Evolutionary conservation across 352 stramenopile genomes (phyloP).

Genomic region (Pythium chondricola): DNA sequence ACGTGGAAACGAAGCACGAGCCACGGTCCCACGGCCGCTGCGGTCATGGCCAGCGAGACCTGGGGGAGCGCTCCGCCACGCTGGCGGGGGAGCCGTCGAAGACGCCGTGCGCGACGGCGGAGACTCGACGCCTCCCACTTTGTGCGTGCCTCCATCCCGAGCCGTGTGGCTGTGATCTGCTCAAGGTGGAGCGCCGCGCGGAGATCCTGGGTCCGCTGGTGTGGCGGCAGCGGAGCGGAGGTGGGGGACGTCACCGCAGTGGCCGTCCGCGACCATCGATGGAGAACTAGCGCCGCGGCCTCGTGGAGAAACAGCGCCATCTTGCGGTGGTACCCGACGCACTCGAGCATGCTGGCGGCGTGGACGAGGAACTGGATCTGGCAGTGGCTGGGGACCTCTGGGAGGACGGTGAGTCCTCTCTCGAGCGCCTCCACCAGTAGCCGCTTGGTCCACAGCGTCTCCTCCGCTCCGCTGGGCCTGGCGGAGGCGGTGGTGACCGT

Average conservation of each 20-base stretch:
- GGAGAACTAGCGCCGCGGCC: constrained; percentile 22
- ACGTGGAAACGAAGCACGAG: constrained; percentile 71
- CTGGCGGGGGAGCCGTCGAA: constrained; percentile 15
- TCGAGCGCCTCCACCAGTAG: constrained; percentile 67
- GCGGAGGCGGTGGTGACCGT: constrained; percentile 23
- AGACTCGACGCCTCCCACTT: constrained; percentile 46
- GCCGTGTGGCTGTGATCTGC: constrained; percentile 31
- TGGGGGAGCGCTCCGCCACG: not conserved
- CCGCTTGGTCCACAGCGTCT: constrained; percentile 63
- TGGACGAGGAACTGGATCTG: constrained; percentile 67
- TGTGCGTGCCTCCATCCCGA: constrained; percentile 35
- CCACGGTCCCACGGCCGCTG: constrained; percentile 36
- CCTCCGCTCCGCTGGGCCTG: constrained; percentile 30
- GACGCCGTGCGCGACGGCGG: constrained; percentile 15
- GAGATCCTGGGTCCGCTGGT: constrained; percentile 39
- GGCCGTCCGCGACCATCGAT: constrained; percentile 2
- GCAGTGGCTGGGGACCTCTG: constrained; percentile 36
- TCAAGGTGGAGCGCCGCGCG: constrained; percentile 54
- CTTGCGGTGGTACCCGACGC: constrained; percentile 45
- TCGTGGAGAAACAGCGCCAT: constrained; percentile 76
- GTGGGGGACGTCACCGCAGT: constrained; percentile 5
- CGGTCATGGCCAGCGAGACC: constrained; percentile 9
- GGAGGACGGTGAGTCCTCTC: constrained; percentile 43
- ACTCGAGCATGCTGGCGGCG: constrained; percentile 58
- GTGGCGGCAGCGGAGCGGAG: constrained; percentile 1